Evolutionary conservation across 176 grass and related monocot species (phyloP).

Genomic region (Canna indica): DNA sequence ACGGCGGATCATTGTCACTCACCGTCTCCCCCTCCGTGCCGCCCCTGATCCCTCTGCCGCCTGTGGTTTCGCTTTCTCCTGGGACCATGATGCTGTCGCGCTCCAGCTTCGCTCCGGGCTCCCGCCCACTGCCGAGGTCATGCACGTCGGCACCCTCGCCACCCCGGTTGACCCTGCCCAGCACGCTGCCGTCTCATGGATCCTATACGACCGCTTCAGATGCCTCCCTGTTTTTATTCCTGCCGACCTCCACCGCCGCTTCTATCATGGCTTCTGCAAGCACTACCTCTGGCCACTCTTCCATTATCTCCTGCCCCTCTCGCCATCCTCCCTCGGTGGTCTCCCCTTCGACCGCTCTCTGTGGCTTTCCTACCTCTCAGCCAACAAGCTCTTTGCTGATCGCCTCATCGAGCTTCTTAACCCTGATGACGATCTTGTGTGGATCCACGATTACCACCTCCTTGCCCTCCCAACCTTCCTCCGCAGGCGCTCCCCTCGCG

Average conservation of each 20-base stretch:
- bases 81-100: constrained; percentile 39
- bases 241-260: constrained; percentile 31
- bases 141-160: constrained; percentile 49
- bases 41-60: neutral
- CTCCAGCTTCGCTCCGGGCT: constrained; percentile 37
- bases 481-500: constrained; percentile 24
- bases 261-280: constrained; percentile 61
- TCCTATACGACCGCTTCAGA: constrained; percentile 27
- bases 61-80: constrained; percentile 24
- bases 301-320: constrained; percentile 36
- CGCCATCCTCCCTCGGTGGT: constrained; percentile 15
- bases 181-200: constrained; percentile 11
- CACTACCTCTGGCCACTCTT: constrained; percentile 42
- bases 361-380: constrained; percentile 36
- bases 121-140: constrained; percentile 18
- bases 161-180: neutral
- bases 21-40: neutral
- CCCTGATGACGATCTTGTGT: constrained; percentile 33
- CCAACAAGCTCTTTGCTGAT: constrained; percentile 43
- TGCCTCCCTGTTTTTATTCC: constrained; percentile 40
- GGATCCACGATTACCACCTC: constrained; percentile 55
- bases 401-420: constrained; percentile 34
- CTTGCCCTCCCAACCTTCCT: constrained; percentile 47
- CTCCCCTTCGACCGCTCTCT: constrained; percentile 28
- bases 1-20: constrained; percentile 3